phyloP scores from a whole-genome alignment of 176 grass and related monocot species.

The Triticum aestivum region DNA sequence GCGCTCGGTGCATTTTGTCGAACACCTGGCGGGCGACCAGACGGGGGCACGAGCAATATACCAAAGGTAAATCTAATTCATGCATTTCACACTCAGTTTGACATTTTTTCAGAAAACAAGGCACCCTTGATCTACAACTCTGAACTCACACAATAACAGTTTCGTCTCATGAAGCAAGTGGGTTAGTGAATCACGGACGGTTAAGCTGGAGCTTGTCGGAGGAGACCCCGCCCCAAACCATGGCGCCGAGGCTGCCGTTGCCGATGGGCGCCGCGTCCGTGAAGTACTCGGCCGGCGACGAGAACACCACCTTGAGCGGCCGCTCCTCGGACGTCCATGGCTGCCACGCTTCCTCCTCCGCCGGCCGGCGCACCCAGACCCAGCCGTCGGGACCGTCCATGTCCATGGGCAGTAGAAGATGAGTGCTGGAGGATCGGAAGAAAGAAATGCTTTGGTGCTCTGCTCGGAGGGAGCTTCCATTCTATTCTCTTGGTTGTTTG shows the following conservation, averaged over 20 bases:
- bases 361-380: conserved; percentile 41
- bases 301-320: conserved; percentile 71
- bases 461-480: neutral
- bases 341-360: neutral
- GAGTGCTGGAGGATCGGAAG: neutral
- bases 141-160: neutral
- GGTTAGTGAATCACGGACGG: conserved; percentile 36
- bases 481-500: neutral
- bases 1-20: neutral
- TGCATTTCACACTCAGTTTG: neutral
- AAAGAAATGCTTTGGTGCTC: neutral
- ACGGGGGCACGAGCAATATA: neutral
- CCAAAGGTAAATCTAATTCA: too few species aligned
- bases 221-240: conserved; percentile 79
- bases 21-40: neutral
- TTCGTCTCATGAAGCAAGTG: neutral
- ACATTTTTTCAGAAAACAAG: neutral
- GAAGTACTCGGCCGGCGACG: conserved; percentile 56
- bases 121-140: neutral
- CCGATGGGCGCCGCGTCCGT: conserved; percentile 79
- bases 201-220: conserved; percentile 87
- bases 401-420: neutral
- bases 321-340: neutral
- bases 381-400: conserved; percentile 3
- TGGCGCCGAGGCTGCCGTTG: conserved; percentile 66